These are phyloP conservation scores for Paramecium octaurelia DNA, from an alignment of 73 alveolate genomes.

Conservation along the genomic window DNA sequence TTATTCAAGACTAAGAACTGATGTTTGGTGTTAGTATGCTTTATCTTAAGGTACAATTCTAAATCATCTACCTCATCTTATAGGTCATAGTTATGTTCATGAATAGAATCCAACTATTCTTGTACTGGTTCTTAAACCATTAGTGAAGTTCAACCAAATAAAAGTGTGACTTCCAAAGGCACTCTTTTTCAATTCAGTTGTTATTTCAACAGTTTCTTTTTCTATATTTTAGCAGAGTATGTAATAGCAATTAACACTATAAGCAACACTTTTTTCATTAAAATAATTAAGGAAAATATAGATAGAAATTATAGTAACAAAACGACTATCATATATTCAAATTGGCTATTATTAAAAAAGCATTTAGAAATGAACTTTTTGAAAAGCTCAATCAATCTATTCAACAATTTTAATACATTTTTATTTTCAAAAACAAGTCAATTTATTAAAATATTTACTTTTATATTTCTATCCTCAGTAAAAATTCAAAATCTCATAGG, in stretches of 20 bases:
- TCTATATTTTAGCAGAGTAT: background rate
- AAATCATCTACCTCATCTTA: background rate
- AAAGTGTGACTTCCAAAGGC: background rate
- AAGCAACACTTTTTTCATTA: background rate
- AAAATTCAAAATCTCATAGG: background rate
- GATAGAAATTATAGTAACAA: background rate
- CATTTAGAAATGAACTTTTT: background rate
- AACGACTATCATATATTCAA: conserved; percentile 2
- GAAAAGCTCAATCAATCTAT: background rate
- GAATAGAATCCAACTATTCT: conserved; percentile 8
- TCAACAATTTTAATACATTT: background rate
- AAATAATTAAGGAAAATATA: background rate
- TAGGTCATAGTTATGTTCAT: background rate
- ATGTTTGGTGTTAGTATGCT: background rate
- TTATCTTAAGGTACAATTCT: background rate
- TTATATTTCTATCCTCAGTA: background rate
- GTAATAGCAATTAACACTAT: background rate
- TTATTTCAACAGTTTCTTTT: background rate
- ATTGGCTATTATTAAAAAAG: background rate
- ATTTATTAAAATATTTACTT: no score
- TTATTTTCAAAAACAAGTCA: background rate
- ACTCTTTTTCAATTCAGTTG: background rate
- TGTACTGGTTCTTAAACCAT: conserved; percentile 22
- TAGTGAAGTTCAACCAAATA: conserved; percentile 3
- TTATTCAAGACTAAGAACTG: background rate